Conservation (phyloP, 2,329 filamentous ascomycete species). For the Plectosphaerella sp. region DNA sequence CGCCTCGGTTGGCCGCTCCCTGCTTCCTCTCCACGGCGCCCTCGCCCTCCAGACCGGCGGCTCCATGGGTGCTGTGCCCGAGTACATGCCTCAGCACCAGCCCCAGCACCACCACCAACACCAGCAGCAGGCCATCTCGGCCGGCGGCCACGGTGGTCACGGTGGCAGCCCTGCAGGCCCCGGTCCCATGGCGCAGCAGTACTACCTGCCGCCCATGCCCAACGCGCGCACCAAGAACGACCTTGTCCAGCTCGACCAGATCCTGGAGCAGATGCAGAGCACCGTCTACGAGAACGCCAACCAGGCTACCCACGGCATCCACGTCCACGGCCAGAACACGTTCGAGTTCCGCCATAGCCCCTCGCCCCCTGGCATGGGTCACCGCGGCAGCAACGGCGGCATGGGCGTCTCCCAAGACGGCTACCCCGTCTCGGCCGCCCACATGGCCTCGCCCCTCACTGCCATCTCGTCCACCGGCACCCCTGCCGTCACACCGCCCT, state of each 20-base stretch:
- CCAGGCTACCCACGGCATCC: slow-evolving; percentile 74
- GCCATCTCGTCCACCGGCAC: slow-evolving; percentile 62
- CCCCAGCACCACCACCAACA: slow-evolving; percentile 18
- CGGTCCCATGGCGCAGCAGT: slow-evolving; percentile 68
- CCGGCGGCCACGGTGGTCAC: slow-evolving; percentile 44
- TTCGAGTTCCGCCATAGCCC: slow-evolving; percentile 55
- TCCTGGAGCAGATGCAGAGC: slow-evolving; percentile 92
- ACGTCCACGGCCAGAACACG: slow-evolving; percentile 67
- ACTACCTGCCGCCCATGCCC: slow-evolving; percentile 81
- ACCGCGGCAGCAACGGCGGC: slow-evolving; percentile 27
- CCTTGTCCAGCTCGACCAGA: slow-evolving; percentile 86
- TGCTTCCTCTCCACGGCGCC: slow-evolving; percentile 75
- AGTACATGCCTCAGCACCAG: slow-evolving; percentile 44
- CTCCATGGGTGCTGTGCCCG: slow-evolving; percentile 35
- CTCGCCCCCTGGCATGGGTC: slow-evolving; percentile 38
- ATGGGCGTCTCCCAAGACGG: slow-evolving; percentile 28
- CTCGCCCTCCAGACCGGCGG: slow-evolving; percentile 53
- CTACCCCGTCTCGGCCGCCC: slow-evolving; percentile 44
- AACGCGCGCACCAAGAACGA: slow-evolving; percentile 92
- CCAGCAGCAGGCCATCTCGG: slow-evolving; percentile 33
- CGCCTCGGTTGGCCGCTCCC: slow-evolving; percentile 81
- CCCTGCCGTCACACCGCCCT: slow-evolving; percentile 72
- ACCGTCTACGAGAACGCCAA: slow-evolving; percentile 93
- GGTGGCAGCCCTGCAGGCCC: slow-evolving; percentile 47
- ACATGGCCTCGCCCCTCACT: slow-evolving; percentile 57